These are phyloP conservation scores for Colletotrichum cuscutae DNA, from an alignment of 2,329 filamentous ascomycete genomes.

Conservation along the genomic window DNA sequence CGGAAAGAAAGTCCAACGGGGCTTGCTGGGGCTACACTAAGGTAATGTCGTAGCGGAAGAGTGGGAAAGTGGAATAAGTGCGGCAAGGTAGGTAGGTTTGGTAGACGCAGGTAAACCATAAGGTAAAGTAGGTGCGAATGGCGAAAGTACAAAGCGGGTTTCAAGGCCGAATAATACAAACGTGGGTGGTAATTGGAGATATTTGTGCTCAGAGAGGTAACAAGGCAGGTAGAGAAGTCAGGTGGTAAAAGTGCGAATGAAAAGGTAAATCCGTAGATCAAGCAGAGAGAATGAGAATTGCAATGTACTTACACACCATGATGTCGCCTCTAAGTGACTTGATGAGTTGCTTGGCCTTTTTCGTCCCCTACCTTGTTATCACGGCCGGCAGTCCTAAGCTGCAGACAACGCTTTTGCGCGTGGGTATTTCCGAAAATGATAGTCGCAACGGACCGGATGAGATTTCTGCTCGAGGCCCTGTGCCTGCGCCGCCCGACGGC, in stretches of 20 bases:
- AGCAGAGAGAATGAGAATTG: neutral
- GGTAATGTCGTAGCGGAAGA: neutral
- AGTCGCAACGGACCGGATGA: conserved; percentile 20
- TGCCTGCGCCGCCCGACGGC: conserved; percentile 27
- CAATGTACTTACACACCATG: conserved; percentile 36
- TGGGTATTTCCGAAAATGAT: neutral
- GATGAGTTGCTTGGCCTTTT: neutral
- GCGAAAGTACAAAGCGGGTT: neutral
- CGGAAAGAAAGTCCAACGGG: conserved; percentile 7
- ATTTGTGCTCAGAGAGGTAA: too few species aligned
- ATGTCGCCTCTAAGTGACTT: neutral
- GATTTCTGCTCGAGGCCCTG: conserved; percentile 16
- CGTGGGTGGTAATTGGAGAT: neutral
- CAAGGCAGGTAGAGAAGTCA: too few species aligned
- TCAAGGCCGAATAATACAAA: neutral
- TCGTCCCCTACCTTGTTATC: neutral
- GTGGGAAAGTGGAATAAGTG: conserved; percentile 18
- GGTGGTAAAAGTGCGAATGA: too few species aligned
- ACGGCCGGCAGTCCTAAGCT: neutral
- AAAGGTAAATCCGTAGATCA: neutral
- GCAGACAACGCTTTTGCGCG: neutral
- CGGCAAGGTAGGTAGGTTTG: neutral
- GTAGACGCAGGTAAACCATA: neutral
- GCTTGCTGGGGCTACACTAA: conserved; percentile 20
- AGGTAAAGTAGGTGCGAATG: neutral